Evolutionary conservation across 2,329 filamentous ascomycete genomes (phyloP).

Genomic region (Exophiala aquamarina): DNA sequence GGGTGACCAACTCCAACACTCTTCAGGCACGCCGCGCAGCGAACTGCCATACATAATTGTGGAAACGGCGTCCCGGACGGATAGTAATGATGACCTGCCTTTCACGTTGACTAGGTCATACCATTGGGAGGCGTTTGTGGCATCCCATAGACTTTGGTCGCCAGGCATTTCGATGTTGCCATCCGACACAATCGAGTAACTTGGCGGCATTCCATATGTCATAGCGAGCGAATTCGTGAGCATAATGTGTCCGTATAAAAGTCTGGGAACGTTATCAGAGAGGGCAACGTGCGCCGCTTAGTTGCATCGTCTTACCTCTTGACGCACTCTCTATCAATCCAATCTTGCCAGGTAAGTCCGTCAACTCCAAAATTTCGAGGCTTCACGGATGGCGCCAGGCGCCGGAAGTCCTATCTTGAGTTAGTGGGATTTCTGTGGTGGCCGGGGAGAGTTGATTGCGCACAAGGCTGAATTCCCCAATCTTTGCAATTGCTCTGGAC

Average conservation of each 20-base stretch:
- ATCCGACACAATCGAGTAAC: constrained; percentile 35
- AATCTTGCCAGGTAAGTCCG: constrained; percentile 30
- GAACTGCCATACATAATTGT: constrained; percentile 30
- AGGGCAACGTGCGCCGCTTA: neutral
- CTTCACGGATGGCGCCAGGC: constrained; percentile 13
- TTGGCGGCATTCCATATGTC: constrained; percentile 34
- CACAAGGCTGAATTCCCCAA: constrained; percentile 21
- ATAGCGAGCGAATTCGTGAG: constrained; percentile 35
- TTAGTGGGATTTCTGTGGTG: neutral
- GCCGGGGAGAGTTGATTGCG: neutral
- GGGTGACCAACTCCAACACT: constrained; percentile 24
- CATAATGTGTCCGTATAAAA: constrained; percentile 35
- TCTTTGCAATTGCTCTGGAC: constrained; percentile 23
- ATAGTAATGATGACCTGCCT: constrained; percentile 11
- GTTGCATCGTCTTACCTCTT: constrained; percentile 21
- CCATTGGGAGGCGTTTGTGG: constrained; percentile 31
- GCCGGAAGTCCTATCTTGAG: constrained; percentile 14
- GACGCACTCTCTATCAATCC: constrained; percentile 32
- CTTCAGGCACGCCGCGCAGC: constrained; percentile 15
- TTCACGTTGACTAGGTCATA: constrained; percentile 14
- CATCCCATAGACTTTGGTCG: constrained; percentile 35
- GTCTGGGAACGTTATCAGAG: constrained; percentile 17
- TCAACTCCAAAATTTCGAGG: constrained; percentile 6
- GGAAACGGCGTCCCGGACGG: constrained; percentile 30
- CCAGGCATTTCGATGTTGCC: constrained; percentile 36